A percentile compares a stretch with the other conserved stretches of the same genome.
phyloP scores from a whole-genome alignment of 2,329 filamentous ascomycete species.

The Cryphonectria carpinicola region DNA sequence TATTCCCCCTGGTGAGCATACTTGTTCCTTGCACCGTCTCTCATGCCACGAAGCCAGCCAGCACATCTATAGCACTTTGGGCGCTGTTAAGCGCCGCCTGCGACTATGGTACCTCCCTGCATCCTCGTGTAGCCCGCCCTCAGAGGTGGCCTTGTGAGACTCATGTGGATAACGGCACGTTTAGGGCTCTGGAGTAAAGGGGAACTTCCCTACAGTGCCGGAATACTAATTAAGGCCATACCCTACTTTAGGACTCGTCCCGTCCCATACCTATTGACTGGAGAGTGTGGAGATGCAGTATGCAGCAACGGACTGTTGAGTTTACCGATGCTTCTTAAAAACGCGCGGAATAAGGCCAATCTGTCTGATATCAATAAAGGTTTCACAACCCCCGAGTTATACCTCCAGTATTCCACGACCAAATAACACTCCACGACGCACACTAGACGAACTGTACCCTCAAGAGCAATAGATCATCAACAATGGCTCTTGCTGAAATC shows the following conservation, averaged over 20 bases:
- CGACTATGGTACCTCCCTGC: background rate
- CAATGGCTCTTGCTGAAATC: conserved; percentile 15
- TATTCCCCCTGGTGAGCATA: background rate
- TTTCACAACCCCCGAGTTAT: background rate
- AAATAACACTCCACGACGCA: background rate
- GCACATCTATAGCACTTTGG: background rate
- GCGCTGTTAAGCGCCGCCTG: background rate
- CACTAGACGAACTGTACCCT: background rate
- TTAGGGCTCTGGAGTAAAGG: background rate
- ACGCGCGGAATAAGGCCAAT: background rate
- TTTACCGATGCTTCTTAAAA: background rate
- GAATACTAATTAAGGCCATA: background rate
- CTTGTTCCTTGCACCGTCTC: background rate
- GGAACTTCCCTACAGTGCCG: background rate
- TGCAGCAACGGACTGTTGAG: background rate
- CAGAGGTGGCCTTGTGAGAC: background rate
- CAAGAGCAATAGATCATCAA: background rate
- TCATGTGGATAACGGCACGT: background rate
- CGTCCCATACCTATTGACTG: background rate
- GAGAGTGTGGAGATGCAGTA: background rate
- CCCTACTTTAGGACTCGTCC: background rate
- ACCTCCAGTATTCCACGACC: background rate
- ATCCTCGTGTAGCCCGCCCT: background rate
- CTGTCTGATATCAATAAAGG: background rate
- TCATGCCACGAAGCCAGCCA: background rate